phyloP scores from a whole-genome alignment of 2,329 filamentous ascomycete species.

The Exserohilum rostratum region DNA sequence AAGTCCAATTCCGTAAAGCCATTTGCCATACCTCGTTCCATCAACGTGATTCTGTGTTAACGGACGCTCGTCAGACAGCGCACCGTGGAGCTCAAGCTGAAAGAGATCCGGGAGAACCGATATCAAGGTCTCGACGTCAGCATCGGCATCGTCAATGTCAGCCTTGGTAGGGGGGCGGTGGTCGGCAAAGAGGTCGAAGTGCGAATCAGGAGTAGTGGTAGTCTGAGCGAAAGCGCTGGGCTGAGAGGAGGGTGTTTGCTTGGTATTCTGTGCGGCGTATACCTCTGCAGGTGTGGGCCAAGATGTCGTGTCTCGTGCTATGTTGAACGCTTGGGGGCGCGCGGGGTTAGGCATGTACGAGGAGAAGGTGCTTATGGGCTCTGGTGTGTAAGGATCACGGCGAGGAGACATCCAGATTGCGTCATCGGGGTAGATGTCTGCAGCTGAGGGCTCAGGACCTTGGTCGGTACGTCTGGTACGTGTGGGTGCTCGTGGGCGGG shows the following conservation, averaged over 20 bases:
- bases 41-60: constrained; percentile 23
- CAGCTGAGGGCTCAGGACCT: constrained; percentile 36
- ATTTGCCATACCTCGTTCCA: constrained; percentile 27
- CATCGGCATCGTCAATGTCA: constrained; percentile 19
- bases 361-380: background rate
- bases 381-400: background rate
- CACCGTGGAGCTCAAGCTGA: constrained; percentile 2
- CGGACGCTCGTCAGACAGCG: constrained; percentile 19
- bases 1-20: constrained; percentile 18
- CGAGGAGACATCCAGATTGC: constrained; percentile 13
- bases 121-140: constrained; percentile 13
- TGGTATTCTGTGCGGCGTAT: background rate
- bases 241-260: background rate
- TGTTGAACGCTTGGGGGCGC: constrained; percentile 2
- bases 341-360: background rate
- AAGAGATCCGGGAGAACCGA: constrained; percentile 17
- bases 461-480: constrained; percentile 36
- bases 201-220: background rate
- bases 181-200: constrained; percentile 9
- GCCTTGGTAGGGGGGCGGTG: constrained; percentile 10
- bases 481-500: constrained; percentile 10
- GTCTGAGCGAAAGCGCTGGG: background rate
- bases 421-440: constrained; percentile 43
- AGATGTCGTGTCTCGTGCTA: background rate
- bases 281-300: constrained; percentile 31